Conservation (phyloP, 768 basidiomycete genomes). For the Termitomyces sp. region DNA sequence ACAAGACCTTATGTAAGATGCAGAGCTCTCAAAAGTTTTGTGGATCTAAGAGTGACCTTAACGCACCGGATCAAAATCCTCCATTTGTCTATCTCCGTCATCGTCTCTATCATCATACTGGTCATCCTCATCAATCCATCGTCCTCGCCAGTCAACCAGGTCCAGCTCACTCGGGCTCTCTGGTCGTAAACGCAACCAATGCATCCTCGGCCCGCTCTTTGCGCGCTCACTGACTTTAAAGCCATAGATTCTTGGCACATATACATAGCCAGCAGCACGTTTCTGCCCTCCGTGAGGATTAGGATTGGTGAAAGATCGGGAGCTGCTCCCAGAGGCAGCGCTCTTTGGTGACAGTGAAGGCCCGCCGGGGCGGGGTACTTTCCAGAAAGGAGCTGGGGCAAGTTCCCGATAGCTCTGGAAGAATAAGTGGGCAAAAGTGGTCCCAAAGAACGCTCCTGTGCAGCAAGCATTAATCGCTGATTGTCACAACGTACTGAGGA, state of each 20-base stretch:
- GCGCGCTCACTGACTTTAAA: conserved; percentile 97
- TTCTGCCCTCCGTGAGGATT: conserved; percentile 89
- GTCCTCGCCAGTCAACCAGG: conserved; percentile 83
- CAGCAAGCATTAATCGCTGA: neutral
- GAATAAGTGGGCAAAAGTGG: conserved; percentile 96
- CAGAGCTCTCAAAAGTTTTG: conserved; percentile 1
- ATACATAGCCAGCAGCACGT: conserved; percentile 79
- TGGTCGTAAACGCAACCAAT: conserved; percentile 89
- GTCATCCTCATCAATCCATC: conserved; percentile 71
- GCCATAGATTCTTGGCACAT: conserved; percentile 91
- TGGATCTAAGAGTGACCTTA: conserved; percentile 10
- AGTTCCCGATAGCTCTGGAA: conserved; percentile 97
- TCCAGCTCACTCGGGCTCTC: conserved; percentile 77
- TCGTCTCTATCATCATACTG: conserved; percentile 62
- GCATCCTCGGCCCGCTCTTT: conserved; percentile 93
- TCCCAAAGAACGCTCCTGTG: conserved; percentile 96
- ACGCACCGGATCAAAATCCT: conserved; percentile 80
- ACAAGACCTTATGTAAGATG: conserved; percentile 3
- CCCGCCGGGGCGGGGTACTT: conserved; percentile 50
- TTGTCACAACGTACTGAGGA: neutral
- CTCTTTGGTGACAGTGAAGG: conserved; percentile 56
- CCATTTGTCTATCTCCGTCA: conserved; percentile 73
- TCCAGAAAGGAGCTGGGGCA: conserved; percentile 92
- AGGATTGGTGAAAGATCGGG: conserved; percentile 70
- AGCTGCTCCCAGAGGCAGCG: conserved; percentile 41